Evolutionary conservation across 176 grass and related monocot genomes (phyloP).

Genomic region (Rhynchospora tenuis): DNA sequence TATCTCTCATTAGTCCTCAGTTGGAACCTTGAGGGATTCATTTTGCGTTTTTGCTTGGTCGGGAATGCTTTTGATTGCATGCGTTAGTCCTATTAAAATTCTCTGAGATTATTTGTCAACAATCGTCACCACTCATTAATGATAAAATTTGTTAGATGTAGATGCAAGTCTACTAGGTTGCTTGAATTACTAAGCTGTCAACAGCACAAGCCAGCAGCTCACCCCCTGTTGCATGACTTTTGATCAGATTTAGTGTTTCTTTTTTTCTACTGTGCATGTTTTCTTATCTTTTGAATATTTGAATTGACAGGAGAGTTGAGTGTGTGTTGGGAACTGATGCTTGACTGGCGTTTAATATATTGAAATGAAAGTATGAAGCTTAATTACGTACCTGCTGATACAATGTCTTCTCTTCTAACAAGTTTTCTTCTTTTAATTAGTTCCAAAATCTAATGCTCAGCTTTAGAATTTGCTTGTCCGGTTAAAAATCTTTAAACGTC

Average conservation of each 20-base stretch:
- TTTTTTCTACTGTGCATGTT: neutral
- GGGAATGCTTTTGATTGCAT: neutral
- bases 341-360: neutral
- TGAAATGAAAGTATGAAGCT: neutral
- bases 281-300: neutral
- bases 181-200: neutral
- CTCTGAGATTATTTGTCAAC: neutral
- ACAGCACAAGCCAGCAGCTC: neutral
- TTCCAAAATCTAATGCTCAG: neutral
- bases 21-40: neutral
- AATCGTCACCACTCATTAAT: neutral
- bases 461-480: neutral
- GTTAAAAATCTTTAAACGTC: neutral
- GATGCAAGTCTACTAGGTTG: neutral
- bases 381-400: neutral
- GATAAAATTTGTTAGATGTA: neutral
- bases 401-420: neutral
- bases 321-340: neutral
- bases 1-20: neutral
- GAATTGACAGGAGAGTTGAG: neutral
- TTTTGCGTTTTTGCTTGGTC: neutral
- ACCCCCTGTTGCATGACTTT: neutral
- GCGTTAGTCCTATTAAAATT: neutral
- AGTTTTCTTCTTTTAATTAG: neutral
- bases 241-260: neutral